Evolutionary conservation across 2,329 filamentous ascomycete species (phyloP).

Genomic region (Ploettnerulaceae sp.): DNA sequence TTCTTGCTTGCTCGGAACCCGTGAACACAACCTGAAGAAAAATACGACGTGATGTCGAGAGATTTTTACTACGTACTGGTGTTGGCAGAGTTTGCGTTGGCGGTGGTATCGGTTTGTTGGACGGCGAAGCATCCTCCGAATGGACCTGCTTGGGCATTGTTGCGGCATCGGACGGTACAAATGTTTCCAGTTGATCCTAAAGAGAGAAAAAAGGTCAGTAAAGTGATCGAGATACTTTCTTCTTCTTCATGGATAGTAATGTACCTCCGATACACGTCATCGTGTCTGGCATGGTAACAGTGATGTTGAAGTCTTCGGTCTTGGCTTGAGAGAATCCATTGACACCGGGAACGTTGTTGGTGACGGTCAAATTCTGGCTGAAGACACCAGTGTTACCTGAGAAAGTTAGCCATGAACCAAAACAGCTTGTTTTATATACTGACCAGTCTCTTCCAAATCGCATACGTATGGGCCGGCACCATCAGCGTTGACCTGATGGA

Average conservation of each 20-base stretch:
- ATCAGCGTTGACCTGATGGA: conserved; percentile 51
- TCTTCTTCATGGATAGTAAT: conserved; percentile 24
- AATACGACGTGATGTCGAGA: not conserved
- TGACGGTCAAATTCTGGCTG: conserved; percentile 46
- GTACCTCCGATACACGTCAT: conserved; percentile 48
- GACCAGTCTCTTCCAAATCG: conserved; percentile 47
- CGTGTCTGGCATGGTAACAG: conserved; percentile 46
- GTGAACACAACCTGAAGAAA: not conserved
- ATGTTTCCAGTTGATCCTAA: conserved; percentile 51
- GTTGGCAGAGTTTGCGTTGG: conserved; percentile 41
- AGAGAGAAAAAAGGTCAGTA: not conserved
- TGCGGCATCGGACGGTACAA: conserved; percentile 55
- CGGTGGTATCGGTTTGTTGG: conserved; percentile 44
- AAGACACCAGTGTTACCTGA: conserved; percentile 37
- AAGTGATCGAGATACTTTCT: too few species aligned
- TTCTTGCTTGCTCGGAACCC: conserved; percentile 26
- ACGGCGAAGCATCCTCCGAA: conserved; percentile 56
- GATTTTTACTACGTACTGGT: conserved; percentile 24
- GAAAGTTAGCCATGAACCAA: not conserved
- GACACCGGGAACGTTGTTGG: conserved; percentile 54
- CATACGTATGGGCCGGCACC: conserved; percentile 52
- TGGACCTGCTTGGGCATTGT: conserved; percentile 51
- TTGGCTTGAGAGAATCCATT: conserved; percentile 55
- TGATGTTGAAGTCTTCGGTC: conserved; percentile 52
- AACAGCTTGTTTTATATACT: conserved; percentile 25